phyloP scores from a whole-genome alignment of 768 basidiomycete species.

The Lentinula boryana region DNA sequence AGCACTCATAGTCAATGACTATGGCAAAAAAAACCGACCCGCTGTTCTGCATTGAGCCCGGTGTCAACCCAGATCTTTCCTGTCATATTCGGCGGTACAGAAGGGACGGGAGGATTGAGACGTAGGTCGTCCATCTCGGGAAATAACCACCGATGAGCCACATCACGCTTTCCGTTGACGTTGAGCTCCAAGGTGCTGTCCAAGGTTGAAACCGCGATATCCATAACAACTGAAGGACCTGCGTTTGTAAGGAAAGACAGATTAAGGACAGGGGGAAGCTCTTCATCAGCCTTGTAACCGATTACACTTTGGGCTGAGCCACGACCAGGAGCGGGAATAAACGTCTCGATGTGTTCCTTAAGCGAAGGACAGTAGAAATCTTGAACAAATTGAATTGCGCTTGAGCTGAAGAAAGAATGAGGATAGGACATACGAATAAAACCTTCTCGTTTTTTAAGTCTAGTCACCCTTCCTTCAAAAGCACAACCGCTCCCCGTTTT shows the following conservation, averaged over 20 bases:
- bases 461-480: conserved; percentile 39
- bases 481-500: conserved; percentile 31
- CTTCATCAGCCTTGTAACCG: conserved; percentile 26
- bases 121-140: conserved; percentile 28
- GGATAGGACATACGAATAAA: conserved; percentile 32
- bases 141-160: conserved; percentile 40
- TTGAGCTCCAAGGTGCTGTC: conserved; percentile 16
- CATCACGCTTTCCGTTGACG: conserved; percentile 14
- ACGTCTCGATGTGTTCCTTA: conserved; percentile 32
- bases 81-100: conserved; percentile 19
- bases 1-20: not conserved
- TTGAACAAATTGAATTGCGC: conserved; percentile 9
- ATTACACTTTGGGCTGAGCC: conserved; percentile 5
- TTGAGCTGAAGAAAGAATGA: not conserved
- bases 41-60: conserved; percentile 43
- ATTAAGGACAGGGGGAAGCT: conserved; percentile 37
- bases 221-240: conserved; percentile 35
- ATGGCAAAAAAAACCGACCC: conserved; percentile 19
- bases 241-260: conserved; percentile 43
- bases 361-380: conserved; percentile 36
- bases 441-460: conserved; percentile 39
- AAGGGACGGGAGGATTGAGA: conserved; percentile 13
- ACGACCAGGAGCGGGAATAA: conserved; percentile 14
- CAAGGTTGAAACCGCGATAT: conserved; percentile 27
- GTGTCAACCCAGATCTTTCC: conserved; percentile 35